Evolutionary conservation across 2,329 filamentous ascomycete species (phyloP).

Genomic region (Emmonsiellopsis sp.): DNA sequence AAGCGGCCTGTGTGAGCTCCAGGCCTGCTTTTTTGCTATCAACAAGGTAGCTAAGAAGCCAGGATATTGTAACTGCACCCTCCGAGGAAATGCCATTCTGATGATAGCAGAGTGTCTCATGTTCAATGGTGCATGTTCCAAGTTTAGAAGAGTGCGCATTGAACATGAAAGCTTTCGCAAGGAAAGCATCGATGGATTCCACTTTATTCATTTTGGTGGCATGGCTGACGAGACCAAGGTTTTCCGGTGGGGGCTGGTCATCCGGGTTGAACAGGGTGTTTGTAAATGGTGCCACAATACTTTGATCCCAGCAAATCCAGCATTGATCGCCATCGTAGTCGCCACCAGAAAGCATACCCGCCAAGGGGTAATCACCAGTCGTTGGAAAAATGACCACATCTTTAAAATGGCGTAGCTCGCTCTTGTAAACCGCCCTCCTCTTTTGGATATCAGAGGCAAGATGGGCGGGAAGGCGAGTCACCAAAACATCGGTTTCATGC

Average conservation of each 20-base stretch:
- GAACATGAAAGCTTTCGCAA: constrained; percentile 40
- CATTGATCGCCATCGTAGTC: constrained; percentile 57
- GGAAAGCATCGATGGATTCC: constrained; percentile 27
- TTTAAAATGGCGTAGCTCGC: constrained; percentile 44
- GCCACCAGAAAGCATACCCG: constrained; percentile 53
- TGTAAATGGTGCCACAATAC: constrained; percentile 42
- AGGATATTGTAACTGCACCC: constrained; percentile 29
- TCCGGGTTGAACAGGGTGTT: constrained; percentile 41
- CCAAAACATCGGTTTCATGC: constrained; percentile 42
- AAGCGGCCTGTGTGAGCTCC: constrained; percentile 31
- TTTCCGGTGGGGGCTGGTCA: constrained; percentile 24
- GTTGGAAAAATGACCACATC: constrained; percentile 52
- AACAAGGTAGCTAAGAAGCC: constrained; percentile 37
- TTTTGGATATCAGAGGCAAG: constrained; percentile 53
- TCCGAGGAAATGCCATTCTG: constrained; percentile 33
- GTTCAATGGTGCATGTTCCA: constrained; percentile 43
- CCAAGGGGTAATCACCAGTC: constrained; percentile 44
- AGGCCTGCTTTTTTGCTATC: constrained; percentile 38
- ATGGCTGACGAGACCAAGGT: constrained; percentile 42
- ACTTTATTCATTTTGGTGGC: constrained; percentile 34
- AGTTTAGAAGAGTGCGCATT: constrained; percentile 39
- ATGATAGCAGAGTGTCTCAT: constrained; percentile 48
- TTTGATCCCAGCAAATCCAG: constrained; percentile 53
- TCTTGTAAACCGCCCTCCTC: constrained; percentile 39
- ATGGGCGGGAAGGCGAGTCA: constrained; percentile 50